Base-by-base conservation (phyloP, 1,284 basidiomycete genomes). In the Cutaneotrichosporon mucoides region DNA sequence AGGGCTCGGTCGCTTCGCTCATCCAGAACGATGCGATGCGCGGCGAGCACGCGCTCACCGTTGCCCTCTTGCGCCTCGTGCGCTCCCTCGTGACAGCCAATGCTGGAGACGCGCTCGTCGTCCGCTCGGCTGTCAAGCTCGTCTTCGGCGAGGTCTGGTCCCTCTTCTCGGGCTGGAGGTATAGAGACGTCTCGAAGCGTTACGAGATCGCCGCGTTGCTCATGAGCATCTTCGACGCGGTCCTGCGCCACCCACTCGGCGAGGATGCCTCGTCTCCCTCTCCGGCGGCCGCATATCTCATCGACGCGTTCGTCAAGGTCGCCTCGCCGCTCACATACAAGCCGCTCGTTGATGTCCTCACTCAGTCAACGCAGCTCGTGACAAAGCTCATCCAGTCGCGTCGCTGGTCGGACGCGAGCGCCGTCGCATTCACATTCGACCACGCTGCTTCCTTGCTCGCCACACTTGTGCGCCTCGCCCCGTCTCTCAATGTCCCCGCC, bases 291-390 rank as follows among this genome's bases (percentile, higher is more conserved):
- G 61, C 64, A 5, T 65, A 64, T 35, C 63, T 73, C 41, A 61
- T 73, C 51, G 67, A 71, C 33, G 60, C 64, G 11, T 73, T 77
- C 61, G 63, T 76, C 60, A 62, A 66, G 5, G 57, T 64, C 10
- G 65, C 70, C 5, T 73, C 73, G 4, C 65, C 66, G 1, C 58
- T 73, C n/a, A 73, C 71, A 1, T 76, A 75, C 57, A 67, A 72
- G 55, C 73, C 73, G 1, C 44, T 75, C 9, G 55, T 75, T 37
- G 73, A 76, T 4, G 64, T 69, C 10, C 55, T 76, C 48, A 70
- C 68, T 5, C 69, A 74, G 55, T 62, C 69, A 1, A 49, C 55
- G 10, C 58, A 57, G n/a, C 59, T 70, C 6, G 63, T 65, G 4
- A 63, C 62, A 8, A 64, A 61, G 37, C 51, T 70, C 11, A 53